Conservation (phyloP, 306 rosid genomes). For the Pyrus bretschneideri region DNA sequence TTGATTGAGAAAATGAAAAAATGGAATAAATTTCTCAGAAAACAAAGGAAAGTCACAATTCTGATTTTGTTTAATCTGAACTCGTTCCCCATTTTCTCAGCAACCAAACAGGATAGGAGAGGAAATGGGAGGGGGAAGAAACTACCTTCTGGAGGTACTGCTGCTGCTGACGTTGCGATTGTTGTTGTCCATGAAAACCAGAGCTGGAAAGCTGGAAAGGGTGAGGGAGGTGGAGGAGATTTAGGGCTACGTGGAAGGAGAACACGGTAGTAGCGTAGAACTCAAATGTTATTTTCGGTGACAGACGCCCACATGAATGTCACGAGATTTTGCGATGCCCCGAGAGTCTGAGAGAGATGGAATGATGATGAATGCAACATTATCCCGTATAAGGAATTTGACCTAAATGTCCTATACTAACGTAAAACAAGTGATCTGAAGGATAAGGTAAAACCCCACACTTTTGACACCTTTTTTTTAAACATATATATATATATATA, state of each 20-base stretch:
- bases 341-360: not conserved
- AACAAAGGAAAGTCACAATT: not conserved
- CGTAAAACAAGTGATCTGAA: too few relatives aligned
- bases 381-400: too few relatives aligned
- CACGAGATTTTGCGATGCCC: not conserved
- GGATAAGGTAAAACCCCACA: too few relatives aligned
- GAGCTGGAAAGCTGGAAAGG: not conserved
- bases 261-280: conserved; percentile 36
- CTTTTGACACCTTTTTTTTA: too few relatives aligned
- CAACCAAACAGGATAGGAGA: not conserved
- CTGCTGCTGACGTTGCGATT: not conserved
- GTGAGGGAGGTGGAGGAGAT: not conserved
- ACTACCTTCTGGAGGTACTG: conserved; percentile 33
- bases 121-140: not conserved
- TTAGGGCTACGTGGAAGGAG: conserved; percentile 31
- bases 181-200: conserved; percentile 30
- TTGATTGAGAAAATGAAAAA: not conserved
- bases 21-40: not conserved
- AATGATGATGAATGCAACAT: not conserved
- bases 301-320: conserved; percentile 35
- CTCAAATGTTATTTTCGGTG: conserved; percentile 11
- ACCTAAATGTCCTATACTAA: too few relatives aligned
- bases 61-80: not conserved
- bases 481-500: too few relatives aligned
- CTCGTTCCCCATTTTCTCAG: not conserved